Percentiles rank a stretch among this genome's conserved stretches.
Conservation (phyloP, 2,329 filamentous ascomycete genomes). For the Cordyceps tenuipes region DNA sequence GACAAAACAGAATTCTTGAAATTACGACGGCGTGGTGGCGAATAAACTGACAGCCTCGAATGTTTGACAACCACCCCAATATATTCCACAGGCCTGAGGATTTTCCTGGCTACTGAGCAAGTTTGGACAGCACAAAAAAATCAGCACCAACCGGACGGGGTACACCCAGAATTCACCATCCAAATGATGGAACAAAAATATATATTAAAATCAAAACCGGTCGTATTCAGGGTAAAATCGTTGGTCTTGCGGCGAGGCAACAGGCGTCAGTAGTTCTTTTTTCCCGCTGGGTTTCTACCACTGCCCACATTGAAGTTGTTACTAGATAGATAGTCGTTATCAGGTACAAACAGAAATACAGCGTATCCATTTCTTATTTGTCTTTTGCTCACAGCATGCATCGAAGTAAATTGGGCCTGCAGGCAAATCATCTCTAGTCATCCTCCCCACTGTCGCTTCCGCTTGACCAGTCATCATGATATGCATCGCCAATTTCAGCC, state of each 20-base stretch:
- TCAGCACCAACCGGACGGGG: not conserved
- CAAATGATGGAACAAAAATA: constrained; percentile 5
- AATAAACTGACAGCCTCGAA: not conserved
- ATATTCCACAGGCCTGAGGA: not conserved
- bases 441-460: constrained; percentile 60
- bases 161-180: not conserved
- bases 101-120: not conserved
- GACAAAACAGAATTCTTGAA: not conserved
- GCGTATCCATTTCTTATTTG: constrained; percentile 1
- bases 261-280: not conserved
- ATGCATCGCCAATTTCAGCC: constrained; percentile 75
- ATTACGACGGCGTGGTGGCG: not conserved
- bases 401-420: not conserved
- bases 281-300: not conserved
- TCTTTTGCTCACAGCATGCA: not conserved
- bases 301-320: constrained; percentile 1
- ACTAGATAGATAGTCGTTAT: constrained; percentile 11
- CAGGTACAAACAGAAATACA: constrained; percentile 5
- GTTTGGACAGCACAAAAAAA: constrained; percentile 3
- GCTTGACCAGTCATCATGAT: constrained; percentile 80
- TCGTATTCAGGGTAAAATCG: not conserved
- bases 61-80: not conserved
- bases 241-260: not conserved
- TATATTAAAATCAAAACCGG: constrained; percentile 4
- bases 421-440: not conserved